Conservation (phyloP, 768 basidiomycete species). For the Leucosporidium scottii region DNA sequence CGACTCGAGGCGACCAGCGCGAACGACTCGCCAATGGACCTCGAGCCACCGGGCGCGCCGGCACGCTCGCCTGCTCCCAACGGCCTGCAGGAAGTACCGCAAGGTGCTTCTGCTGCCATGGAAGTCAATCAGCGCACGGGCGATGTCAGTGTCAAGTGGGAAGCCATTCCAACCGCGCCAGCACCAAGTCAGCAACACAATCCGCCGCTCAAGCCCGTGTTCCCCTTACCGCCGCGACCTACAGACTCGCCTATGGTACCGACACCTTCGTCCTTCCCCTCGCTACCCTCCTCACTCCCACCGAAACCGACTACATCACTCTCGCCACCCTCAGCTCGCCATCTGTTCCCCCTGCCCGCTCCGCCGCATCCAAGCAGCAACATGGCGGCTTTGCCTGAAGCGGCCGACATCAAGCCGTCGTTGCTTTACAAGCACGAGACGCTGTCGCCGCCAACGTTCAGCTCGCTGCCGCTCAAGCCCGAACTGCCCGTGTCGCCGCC, state of each 20-base stretch:
- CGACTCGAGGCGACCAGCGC: not conserved
- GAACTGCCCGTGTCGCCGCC: no score
- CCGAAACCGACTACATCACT: no score
- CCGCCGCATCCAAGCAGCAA: no score
- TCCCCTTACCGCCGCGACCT: not conserved
- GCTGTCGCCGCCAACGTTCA: no score
- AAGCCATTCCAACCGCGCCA: not conserved
- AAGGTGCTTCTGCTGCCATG: not conserved
- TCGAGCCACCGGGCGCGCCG: not conserved
- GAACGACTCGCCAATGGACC: not conserved
- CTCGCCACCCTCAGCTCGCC: no score
- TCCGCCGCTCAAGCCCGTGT: not conserved
- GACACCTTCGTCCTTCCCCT: not conserved
- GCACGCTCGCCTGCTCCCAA: not conserved
- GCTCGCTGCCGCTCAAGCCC: no score
- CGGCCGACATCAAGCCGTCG: no score
- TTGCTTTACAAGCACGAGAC: no score
- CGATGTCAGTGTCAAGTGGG: not conserved
- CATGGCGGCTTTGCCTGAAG: no score
- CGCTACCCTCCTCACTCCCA: not conserved
- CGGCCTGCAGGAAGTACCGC: not conserved
- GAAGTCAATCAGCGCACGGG: not conserved
- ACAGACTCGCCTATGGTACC: not conserved
- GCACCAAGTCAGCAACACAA: not conserved
- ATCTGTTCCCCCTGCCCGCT: no score